Percentiles rank a stretch among this genome's conserved stretches.
These are phyloP conservation scores for Pholiota molesta DNA, from an alignment of 768 basidiomycete genomes.

Conservation along the genomic window DNA sequence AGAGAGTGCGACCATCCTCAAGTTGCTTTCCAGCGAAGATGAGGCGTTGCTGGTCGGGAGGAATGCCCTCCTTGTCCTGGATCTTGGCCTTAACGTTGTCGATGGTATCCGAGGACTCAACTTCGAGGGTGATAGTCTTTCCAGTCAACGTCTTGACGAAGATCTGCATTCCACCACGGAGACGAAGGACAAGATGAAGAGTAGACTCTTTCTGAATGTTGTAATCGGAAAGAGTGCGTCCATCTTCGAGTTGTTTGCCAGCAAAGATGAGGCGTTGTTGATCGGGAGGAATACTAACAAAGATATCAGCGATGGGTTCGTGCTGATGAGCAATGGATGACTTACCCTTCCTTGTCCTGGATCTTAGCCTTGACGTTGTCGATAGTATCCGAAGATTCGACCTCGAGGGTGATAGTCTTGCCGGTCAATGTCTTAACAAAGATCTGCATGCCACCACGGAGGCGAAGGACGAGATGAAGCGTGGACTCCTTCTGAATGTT, in stretches of 20 bases:
- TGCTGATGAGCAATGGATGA: not conserved
- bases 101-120: conserved; percentile 86
- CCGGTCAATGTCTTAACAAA: conserved; percentile 89
- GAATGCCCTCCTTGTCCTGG: conserved; percentile 90
- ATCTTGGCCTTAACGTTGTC: conserved; percentile 92
- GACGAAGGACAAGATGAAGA: conserved; percentile 85
- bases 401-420: conserved; percentile 90
- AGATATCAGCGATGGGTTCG: conserved; percentile 9
- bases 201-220: conserved; percentile 97
- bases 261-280: conserved; percentile 97
- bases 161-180: conserved; percentile 91
- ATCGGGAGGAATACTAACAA: conserved; percentile 72
- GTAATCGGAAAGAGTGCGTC: conserved; percentile 86
- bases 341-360: conserved; percentile 78
- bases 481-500: conserved; percentile 71
- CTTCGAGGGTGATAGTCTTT: conserved; percentile 92
- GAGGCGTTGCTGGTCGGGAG: conserved; percentile 87
- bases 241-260: conserved; percentile 95
- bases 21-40: conserved; percentile 94
- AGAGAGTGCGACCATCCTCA: conserved; percentile 88
- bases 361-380: conserved; percentile 85
- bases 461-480: conserved; percentile 55
- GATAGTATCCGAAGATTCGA: conserved; percentile 78
- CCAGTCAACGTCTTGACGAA: conserved; percentile 85
- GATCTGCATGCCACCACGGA: conserved; percentile 72